Conservation (phyloP, 345 rosid species). For the Conringia planisiliqua region DNA sequence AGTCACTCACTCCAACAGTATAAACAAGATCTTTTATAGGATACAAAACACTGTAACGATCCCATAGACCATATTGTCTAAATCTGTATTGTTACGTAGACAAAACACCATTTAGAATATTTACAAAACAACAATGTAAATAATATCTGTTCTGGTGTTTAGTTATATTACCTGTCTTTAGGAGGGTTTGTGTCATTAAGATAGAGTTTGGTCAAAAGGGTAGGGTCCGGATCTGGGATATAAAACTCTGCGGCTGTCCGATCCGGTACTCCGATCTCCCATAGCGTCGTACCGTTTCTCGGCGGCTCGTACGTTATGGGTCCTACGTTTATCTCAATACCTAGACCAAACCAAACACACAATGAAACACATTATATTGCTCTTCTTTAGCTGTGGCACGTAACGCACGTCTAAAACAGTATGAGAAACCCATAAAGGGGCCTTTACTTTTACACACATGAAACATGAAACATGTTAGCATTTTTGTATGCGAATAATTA, state of each 20-base stretch:
- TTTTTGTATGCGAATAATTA: neutral
- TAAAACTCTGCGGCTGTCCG: constrained; percentile 70
- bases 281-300: constrained; percentile 69
- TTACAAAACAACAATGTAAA: neutral
- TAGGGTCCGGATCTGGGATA: constrained; percentile 61
- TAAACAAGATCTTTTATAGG: constrained; percentile 51
- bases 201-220: constrained; percentile 45
- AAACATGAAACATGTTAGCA: neutral
- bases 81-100: constrained; percentile 35
- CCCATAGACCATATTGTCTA: constrained; percentile 83
- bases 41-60: constrained; percentile 55
- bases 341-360: constrained; percentile 32
- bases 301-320: constrained; percentile 54
- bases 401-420: neutral
- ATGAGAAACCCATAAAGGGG: too few species aligned
- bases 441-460: too few species aligned
- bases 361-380: neutral
- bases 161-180: constrained; percentile 37
- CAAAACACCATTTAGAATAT: neutral
- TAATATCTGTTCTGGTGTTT: neutral
- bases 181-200: neutral
- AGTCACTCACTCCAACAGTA: constrained; percentile 42
- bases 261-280: constrained; percentile 89
- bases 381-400: neutral
- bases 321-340: constrained; percentile 43